phyloP scores from a whole-genome alignment of 192 early-diverging fungal species.

The Endogone sp. region DNA sequence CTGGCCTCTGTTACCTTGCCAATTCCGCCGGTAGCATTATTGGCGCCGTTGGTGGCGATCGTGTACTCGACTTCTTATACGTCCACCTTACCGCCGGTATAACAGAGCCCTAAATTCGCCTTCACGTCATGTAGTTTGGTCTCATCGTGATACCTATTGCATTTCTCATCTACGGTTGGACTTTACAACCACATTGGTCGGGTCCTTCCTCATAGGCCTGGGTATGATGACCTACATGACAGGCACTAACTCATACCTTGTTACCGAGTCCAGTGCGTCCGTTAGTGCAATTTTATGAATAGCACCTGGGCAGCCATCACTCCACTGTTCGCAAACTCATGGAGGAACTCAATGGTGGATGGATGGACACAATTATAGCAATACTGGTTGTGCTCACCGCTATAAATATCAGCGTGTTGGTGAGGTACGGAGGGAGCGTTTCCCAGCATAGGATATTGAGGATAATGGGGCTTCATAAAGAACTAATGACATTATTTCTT shows the following conservation, averaged over 20 bases:
- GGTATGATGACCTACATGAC: constrained; percentile 30
- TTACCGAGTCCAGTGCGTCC: constrained; percentile 16
- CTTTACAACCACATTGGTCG: constrained; percentile 7
- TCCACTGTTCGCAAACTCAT: constrained; percentile 22
- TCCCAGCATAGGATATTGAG: no score
- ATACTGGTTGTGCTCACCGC: no score
- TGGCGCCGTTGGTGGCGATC: background rate
- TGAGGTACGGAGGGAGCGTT: no score
- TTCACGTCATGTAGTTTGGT: constrained; percentile 27
- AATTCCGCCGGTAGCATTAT: background rate
- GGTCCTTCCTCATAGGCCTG: constrained; percentile 27
- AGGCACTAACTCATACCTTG: constrained; percentile 31
- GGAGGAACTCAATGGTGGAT: constrained; percentile 20
- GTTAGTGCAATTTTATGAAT: constrained; percentile 24
- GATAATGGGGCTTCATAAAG: no score
- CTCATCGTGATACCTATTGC: constrained; percentile 16
- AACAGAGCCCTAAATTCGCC: constrained; percentile 12
- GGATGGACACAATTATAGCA: constrained; percentile 21
- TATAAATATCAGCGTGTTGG: no score
- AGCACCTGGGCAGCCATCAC: constrained; percentile 24
- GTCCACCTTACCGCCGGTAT: no score
- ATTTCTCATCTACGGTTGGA: constrained; percentile 31
- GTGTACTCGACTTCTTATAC: background rate
- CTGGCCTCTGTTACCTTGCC: constrained; percentile 1
- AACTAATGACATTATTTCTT: no score